A percentile compares a stretch with the other conserved stretches of the same genome.
Evolutionary conservation across 768 basidiomycete genomes (phyloP).

Genomic region (Leccinum subtestaceum): DNA sequence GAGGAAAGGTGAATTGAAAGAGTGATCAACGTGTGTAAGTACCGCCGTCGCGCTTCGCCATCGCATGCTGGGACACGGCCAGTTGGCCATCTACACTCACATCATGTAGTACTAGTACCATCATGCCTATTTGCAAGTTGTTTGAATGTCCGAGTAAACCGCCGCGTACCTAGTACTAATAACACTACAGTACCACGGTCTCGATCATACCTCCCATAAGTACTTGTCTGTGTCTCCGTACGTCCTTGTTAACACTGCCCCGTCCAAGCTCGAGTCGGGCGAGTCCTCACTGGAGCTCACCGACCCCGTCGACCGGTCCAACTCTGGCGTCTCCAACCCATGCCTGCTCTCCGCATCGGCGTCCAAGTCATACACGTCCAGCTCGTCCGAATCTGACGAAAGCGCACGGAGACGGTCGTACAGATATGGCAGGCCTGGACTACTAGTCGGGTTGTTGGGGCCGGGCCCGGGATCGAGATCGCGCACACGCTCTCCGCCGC

Average conservation of each 20-base stretch:
- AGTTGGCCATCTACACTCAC: no score
- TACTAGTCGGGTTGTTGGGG: not conserved
- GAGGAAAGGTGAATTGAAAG: no score
- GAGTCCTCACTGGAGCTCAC: not conserved
- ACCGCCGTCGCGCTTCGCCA: no score
- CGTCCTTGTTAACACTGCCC: not conserved
- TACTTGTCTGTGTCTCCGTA: not conserved
- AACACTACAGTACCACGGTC: not conserved
- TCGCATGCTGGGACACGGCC: no score
- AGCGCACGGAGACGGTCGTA: not conserved
- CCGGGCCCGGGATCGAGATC: not conserved
- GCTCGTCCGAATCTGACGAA: not conserved
- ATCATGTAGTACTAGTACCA: no score
- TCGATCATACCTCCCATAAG: not conserved
- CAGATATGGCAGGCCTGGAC: not conserved
- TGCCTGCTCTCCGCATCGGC: not conserved
- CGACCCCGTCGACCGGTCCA: not conserved
- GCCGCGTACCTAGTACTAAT: no score
- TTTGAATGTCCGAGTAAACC: no score
- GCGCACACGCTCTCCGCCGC: not conserved
- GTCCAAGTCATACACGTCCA: not conserved
- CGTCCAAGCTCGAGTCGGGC: constrained; percentile 4
- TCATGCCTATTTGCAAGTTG: no score
- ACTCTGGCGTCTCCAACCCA: not conserved
- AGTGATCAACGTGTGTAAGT: no score